Evolutionary conservation across 805 yeast species (phyloP).

Genomic region (Millerozyma miso): DNA sequence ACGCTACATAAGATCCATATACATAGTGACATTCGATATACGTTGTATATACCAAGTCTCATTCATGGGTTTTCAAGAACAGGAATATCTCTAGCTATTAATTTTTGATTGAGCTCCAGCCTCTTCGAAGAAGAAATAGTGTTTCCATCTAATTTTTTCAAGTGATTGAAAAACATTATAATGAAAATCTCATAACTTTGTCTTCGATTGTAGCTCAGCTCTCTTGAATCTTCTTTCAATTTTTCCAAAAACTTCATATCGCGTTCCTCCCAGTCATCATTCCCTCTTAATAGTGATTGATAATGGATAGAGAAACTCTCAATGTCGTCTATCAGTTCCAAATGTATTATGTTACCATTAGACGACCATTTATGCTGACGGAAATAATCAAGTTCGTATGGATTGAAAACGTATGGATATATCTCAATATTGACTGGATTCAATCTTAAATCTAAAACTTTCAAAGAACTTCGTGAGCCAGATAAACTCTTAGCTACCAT

Average conservation of each 20-base stretch:
- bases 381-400: constrained; percentile 31
- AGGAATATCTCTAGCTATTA: neutral
- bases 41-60: neutral
- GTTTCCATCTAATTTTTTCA: constrained; percentile 37
- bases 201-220: constrained; percentile 19
- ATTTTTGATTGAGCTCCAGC: neutral
- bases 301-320: constrained; percentile 49
- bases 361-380: constrained; percentile 8
- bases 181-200: constrained; percentile 32
- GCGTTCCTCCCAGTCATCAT: constrained; percentile 38
- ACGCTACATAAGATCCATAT: too few relatives aligned
- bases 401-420: constrained; percentile 52
- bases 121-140: constrained; percentile 14
- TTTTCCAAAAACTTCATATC: constrained; percentile 26
- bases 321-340: constrained; percentile 48
- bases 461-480: constrained; percentile 28
- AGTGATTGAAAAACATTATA: constrained; percentile 28
- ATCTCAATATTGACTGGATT: constrained; percentile 45
- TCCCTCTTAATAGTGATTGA: constrained; percentile 31
- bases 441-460: constrained; percentile 44
- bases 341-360: constrained; percentile 29
- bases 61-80: neutral
- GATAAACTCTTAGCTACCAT: constrained; percentile 27
- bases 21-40: neutral
- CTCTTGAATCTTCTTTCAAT: constrained; percentile 14